Evolutionary conservation across 1,284 basidiomycete species (phyloP).

Genomic region (Phellinidium pouzarii): DNA sequence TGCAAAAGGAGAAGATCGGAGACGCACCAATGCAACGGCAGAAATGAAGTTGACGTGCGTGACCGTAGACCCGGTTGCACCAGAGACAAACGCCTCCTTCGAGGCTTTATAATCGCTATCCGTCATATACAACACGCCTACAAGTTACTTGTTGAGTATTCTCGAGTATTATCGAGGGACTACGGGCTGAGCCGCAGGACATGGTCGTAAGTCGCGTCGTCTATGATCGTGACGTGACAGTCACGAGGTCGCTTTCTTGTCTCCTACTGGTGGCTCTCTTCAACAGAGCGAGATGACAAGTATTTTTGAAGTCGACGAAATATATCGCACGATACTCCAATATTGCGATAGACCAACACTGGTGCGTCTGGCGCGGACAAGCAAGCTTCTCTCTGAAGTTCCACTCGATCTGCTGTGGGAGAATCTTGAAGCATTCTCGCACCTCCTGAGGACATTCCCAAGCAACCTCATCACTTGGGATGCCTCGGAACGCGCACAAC

Average conservation of each 20-base stretch:
- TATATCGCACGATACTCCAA: conserved; percentile 6
- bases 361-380: conserved; percentile 15
- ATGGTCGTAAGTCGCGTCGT: too few relatives aligned
- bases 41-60: conserved; percentile 72
- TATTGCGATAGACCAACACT: conserved; percentile 16
- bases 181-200: too few relatives aligned
- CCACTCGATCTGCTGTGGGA: conserved; percentile 17
- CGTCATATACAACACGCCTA: not conserved
- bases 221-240: too few relatives aligned
- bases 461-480: conserved; percentile 10
- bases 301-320: conserved; percentile 15
- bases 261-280: not conserved
- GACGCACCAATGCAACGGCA: conserved; percentile 63
- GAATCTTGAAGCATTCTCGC: conserved; percentile 13
- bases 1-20: not conserved
- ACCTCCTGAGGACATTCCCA: conserved; percentile 14
- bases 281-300: not conserved
- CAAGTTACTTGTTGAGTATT: not conserved
- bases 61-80: conserved; percentile 72
- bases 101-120: conserved; percentile 63
- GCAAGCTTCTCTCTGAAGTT: conserved; percentile 12
- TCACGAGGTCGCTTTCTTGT: not conserved
- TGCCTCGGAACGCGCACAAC: not conserved
- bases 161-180: too few relatives aligned
- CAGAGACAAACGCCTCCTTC: conserved; percentile 87